phyloP scores from a whole-genome alignment of 805 yeast genomes.

The Ogataea polymorpha region DNA sequence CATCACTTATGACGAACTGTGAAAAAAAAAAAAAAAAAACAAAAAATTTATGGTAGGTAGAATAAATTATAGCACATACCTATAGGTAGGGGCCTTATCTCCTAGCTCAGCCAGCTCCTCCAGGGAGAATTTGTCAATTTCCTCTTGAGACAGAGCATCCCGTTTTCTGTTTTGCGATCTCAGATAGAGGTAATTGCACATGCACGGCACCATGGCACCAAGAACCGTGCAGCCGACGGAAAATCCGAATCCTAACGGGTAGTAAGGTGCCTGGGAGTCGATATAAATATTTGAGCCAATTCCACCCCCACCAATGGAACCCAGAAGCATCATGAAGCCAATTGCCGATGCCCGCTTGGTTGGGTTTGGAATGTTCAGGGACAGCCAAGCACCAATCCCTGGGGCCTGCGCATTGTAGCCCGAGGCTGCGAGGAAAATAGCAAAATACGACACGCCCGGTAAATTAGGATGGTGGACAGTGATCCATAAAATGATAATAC shows the following conservation, averaged over 20 bases:
- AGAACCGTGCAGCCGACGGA: slow-evolving; percentile 19
- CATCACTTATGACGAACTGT: slow-evolving; percentile 22
- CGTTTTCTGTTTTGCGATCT: slow-evolving; percentile 9
- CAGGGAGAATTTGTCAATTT: slow-evolving; percentile 26
- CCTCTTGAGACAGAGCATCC: slow-evolving; percentile 10
- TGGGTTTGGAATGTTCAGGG: slow-evolving; percentile 24
- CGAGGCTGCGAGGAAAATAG: slow-evolving; percentile 40
- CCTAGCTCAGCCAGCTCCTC: slow-evolving; percentile 38
- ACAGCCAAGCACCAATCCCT: slow-evolving; percentile 21
- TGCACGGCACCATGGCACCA: slow-evolving; percentile 20
- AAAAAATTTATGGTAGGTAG: too few species aligned
- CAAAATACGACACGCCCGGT: slow-evolving; percentile 39
- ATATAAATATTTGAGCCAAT: slow-evolving; percentile 20
- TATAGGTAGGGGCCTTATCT: slow-evolving; percentile 40
- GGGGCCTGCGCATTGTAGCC: slow-evolving; percentile 33
- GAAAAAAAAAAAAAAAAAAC: too few species aligned
- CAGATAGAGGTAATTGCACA: slow-evolving; percentile 15
- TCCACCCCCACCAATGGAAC: slow-evolving; percentile 28
- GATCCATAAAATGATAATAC: slow-evolving; percentile 37
- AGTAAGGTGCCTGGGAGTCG: slow-evolving; percentile 16
- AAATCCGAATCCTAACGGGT: slow-evolving; percentile 20
- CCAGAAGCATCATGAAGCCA: slow-evolving; percentile 41
- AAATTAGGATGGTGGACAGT: slow-evolving; percentile 41
- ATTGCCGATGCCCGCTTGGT: slow-evolving; percentile 44
- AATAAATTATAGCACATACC: slow-evolving; percentile 21